phyloP scores from a whole-genome alignment of 176 grass and related monocot genomes.

The Chrysopogon serrulatus region DNA sequence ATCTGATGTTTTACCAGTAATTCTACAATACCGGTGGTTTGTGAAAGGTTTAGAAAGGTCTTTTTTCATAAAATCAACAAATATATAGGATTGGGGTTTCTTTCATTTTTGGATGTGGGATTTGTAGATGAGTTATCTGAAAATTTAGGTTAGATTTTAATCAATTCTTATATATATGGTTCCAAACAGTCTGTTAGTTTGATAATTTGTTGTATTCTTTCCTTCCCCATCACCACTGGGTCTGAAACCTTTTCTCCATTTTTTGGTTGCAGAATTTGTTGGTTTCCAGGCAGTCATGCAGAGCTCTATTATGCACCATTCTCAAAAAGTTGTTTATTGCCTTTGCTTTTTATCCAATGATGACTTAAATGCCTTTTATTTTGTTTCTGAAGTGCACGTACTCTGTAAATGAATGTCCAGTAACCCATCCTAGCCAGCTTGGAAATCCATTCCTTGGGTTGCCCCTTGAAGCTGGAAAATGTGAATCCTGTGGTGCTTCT shows the following conservation, averaged over 20 bases:
- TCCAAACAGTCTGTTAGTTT: too few relatives aligned
- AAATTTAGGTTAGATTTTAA: too few relatives aligned
- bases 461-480: slow-evolving; percentile 78
- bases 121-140: too few relatives aligned
- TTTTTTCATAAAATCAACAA: too few relatives aligned
- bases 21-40: background rate
- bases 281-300: background rate
- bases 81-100: too few relatives aligned
- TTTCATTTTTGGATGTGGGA: too few relatives aligned
- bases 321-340: background rate
- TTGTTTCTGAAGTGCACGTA: slow-evolving; percentile 51
- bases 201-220: too few relatives aligned
- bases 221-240: too few relatives aligned
- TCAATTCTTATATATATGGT: too few relatives aligned
- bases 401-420: slow-evolving; percentile 60
- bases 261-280: too few relatives aligned
- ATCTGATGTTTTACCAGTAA: background rate
- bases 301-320: background rate
- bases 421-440: slow-evolving; percentile 86
- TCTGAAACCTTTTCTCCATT: too few relatives aligned
- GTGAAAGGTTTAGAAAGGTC: background rate
- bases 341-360: background rate
- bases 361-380: slow-evolving; percentile 1
- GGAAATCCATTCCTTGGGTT: slow-evolving; percentile 86
- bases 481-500: slow-evolving; percentile 84